phyloP scores from a whole-genome alignment of 2,329 filamentous ascomycete genomes.

The Metarhizium anisopliae region DNA sequence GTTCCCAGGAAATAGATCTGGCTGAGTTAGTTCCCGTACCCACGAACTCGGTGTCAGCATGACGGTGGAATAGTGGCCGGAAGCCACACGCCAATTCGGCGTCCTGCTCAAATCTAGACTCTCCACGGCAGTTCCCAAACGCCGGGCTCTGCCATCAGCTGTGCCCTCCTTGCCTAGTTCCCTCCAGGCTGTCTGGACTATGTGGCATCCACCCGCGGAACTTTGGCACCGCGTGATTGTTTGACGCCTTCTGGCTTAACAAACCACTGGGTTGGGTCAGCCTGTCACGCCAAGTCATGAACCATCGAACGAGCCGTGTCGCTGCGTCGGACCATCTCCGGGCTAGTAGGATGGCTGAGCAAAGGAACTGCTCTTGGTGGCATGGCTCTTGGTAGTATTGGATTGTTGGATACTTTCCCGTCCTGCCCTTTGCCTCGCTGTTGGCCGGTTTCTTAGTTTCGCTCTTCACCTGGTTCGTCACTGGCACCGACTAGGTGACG shows the following conservation, averaged over 20 bases:
- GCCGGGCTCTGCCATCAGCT: neutral
- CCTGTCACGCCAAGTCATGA: neutral
- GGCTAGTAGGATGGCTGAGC: neutral
- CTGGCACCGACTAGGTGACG: too few relatives aligned
- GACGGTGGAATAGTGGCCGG: neutral
- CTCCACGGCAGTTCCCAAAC: neutral
- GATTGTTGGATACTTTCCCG: neutral
- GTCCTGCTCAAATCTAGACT: neutral
- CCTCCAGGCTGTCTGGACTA: neutral
- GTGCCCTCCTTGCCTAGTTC: neutral
- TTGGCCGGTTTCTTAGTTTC: neutral
- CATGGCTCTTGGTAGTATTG: neutral
- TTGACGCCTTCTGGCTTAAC: neutral
- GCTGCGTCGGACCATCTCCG: neutral
- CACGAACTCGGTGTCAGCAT: neutral
- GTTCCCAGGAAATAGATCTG: neutral
- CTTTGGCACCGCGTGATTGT: neutral
- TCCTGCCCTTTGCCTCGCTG: neutral
- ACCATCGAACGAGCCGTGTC: neutral
- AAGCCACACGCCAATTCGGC: neutral
- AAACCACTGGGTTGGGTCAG: neutral
- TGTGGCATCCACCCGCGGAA: neutral
- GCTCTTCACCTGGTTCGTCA: neutral
- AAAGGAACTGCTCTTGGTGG: neutral
- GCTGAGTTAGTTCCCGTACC: neutral